A percentile compares a stretch with the other conserved stretches of the same genome.
Evolutionary conservation across 768 basidiomycete genomes (phyloP).

Genomic region (Hericium erinaceus): DNA sequence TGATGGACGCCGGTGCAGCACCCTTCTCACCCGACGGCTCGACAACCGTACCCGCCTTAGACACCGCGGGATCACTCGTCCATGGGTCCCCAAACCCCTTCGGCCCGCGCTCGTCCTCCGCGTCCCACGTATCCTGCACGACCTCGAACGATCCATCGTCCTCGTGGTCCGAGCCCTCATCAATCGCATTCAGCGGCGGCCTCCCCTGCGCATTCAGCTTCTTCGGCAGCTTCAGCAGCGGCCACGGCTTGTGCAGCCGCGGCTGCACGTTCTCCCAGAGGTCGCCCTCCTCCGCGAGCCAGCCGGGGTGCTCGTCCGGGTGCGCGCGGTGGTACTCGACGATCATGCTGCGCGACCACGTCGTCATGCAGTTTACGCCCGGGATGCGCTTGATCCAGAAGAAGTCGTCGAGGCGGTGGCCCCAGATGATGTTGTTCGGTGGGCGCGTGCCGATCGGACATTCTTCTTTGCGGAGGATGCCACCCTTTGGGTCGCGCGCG

Average conservation of each 20-base stretch:
- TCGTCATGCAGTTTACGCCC: conserved; percentile 18
- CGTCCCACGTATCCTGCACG: background rate
- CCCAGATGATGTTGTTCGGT: conserved; percentile 22
- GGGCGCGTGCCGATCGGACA: conserved; percentile 16
- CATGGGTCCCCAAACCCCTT: background rate
- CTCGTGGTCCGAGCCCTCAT: conserved; percentile 12
- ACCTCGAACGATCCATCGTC: background rate
- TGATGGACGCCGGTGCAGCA: background rate
- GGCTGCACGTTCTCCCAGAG: conserved; percentile 5
- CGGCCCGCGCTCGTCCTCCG: background rate
- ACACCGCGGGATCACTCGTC: too few species aligned
- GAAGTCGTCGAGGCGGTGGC: conserved; percentile 18
- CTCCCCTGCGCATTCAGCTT: background rate
- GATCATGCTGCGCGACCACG: conserved; percentile 29
- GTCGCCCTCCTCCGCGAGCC: background rate
- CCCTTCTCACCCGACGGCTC: too few species aligned
- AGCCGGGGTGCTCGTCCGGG: background rate
- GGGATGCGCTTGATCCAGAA: conserved; percentile 21
- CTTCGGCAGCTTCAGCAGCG: conserved; percentile 12
- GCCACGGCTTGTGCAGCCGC: conserved; percentile 17
- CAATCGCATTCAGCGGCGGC: conserved; percentile 5
- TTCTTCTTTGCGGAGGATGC: background rate
- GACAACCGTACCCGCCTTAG: too few species aligned
- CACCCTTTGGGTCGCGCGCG: background rate
- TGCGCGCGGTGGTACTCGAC: conserved; percentile 23